Evolutionary conservation across 306 rosid species (phyloP), one percentile per base, ranked within the genome.

Genomic region (Rosa rugosa): DNA sequence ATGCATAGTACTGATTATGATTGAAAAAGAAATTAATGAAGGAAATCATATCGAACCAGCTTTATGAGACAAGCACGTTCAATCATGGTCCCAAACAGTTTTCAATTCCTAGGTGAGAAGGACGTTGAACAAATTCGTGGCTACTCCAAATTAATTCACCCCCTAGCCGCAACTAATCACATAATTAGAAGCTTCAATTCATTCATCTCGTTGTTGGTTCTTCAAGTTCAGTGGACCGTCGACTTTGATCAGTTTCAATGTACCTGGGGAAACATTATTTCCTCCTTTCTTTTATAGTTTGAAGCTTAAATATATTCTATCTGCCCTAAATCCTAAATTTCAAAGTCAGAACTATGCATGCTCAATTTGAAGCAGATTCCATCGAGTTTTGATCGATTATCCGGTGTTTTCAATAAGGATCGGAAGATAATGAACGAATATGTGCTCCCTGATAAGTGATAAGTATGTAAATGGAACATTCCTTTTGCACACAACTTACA

Each of bases 61-160:
- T 89, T 91, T 90, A 87, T 72, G 93, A 85, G 95, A 90, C 98
- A 87, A 79, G 84, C 86, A 84, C 85, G 82, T 87, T 84, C 72
- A 71, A 81, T 77, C 71, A 62, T 77, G 84, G 85, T 80, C 90
- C 82, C 80, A 72, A 51, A 72, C 56, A 60, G 79, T 87, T 85
- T 90, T 90, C 81, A 85, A 41, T 76, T 77, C 38, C 16, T 0
- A 53, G 45, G 75, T 67, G 85, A 86, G 70, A 73, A 64, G 60
- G 82, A 79, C 76, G 51, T 84, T 87, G 92, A 82, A 83, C 85
- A 81, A 89, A 89, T 85, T 85, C 85, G 41, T 78, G 87, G 82
- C 77, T 83, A 65, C 83, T 79, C 76, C 79, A 65, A 73, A 77
- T 73, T 14, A 65, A 38, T 65, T 71, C 57, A 62, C 71, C 47